Conservation (phyloP, 2,329 filamentous ascomycete species). For the Dactylellina leptospora region DNA sequence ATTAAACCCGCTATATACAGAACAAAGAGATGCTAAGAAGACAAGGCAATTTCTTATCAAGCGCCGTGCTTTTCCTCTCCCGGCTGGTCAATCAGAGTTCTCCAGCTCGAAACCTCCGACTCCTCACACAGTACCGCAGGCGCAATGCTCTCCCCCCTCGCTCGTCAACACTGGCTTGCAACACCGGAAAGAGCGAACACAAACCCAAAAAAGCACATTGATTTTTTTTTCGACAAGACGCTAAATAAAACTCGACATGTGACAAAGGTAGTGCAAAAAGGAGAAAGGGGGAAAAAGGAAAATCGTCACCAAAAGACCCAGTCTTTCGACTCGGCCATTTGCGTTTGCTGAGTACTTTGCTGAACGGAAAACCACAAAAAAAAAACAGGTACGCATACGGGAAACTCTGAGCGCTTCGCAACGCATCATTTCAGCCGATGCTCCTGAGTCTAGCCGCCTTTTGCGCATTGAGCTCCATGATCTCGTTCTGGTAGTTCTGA, state of each 20-base stretch:
- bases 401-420: constrained; percentile 53
- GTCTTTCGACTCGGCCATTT: constrained; percentile 27
- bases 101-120: constrained; percentile 50
- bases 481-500: constrained; percentile 57
- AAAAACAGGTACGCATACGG: constrained; percentile 37
- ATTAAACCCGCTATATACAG: constrained; percentile 53
- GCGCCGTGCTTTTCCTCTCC: constrained; percentile 49
- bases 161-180: constrained; percentile 21
- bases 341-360: constrained; percentile 31
- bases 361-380: constrained; percentile 42
- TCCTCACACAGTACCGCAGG: constrained; percentile 25
- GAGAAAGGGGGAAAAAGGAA: constrained; percentile 22
- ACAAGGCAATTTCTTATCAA: constrained; percentile 52
- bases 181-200: constrained; percentile 43
- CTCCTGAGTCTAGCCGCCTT: constrained; percentile 57
- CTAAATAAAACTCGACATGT: constrained; percentile 53
- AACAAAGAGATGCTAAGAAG: constrained; percentile 42
- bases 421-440: constrained; percentile 54
- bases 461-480: constrained; percentile 57
- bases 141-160: constrained; percentile 15
- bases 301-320: constrained; percentile 33
- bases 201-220: constrained; percentile 42
- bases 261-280: constrained; percentile 36
- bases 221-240: constrained; percentile 46
- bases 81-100: constrained; percentile 42